Evolutionary conservation across 2,329 filamentous ascomycete species (phyloP).

Genomic region (Aulographum hederae): DNA sequence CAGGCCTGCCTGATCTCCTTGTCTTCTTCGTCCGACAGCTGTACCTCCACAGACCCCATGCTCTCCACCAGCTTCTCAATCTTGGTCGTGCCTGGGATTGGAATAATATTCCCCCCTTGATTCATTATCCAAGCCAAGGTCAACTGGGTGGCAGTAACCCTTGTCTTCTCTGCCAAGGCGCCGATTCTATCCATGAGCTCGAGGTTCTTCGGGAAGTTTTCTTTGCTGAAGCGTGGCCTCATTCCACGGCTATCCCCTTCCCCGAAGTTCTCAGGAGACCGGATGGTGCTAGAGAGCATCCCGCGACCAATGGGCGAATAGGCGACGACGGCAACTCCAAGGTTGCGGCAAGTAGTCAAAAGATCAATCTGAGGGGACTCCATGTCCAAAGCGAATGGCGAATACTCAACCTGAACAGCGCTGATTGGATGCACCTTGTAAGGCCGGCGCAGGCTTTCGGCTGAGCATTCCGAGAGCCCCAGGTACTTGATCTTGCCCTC

Average conservation of each 20-base stretch:
- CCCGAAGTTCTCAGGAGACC: constrained; percentile 27
- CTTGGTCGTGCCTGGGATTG: constrained; percentile 38
- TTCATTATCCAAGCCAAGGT: constrained; percentile 45
- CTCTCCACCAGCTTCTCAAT: constrained; percentile 28
- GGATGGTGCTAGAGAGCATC: constrained; percentile 33
- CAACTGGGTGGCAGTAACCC: constrained; percentile 36
- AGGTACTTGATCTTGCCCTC: constrained; percentile 40
- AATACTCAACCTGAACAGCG: constrained; percentile 37
- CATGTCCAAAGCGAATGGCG: constrained; percentile 36
- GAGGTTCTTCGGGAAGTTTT: constrained; percentile 38
- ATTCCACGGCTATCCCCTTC: constrained; percentile 28
- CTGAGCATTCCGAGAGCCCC: constrained; percentile 34
- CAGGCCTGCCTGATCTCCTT: constrained; percentile 17
- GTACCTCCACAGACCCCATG: constrained; percentile 15
- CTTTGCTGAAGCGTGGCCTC: constrained; percentile 30
- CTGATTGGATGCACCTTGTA: constrained; percentile 30
- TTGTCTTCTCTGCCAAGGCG: constrained; percentile 33
- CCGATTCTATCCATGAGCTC: constrained; percentile 32
- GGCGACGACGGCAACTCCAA: constrained; percentile 37
- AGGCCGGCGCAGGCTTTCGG: constrained; percentile 31
- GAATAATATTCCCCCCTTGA: constrained; percentile 41
- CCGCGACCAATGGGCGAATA: constrained; percentile 43
- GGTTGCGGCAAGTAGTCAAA: constrained; percentile 36
- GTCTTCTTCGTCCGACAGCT: constrained; percentile 17
- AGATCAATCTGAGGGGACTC: constrained; percentile 32